Conservation (phyloP, 257 asterid species). For the Solanum bulbocastanum region DNA sequence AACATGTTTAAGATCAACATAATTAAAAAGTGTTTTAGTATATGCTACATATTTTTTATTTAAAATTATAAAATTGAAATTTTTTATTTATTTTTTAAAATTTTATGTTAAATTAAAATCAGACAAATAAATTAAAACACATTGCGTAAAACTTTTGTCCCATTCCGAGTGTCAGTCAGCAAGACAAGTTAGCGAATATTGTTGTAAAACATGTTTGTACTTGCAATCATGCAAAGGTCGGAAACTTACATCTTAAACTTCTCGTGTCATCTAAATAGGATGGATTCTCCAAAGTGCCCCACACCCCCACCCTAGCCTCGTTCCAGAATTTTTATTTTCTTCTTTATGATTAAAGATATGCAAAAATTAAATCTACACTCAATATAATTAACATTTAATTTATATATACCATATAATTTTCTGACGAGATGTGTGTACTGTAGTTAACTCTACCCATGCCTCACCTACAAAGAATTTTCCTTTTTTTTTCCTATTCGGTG, state of each 20-base stretch:
- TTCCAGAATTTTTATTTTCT: too few species aligned
- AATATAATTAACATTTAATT: too few species aligned
- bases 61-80: too few species aligned
- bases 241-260: background rate
- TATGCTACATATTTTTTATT: background rate
- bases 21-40: background rate
- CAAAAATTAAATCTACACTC: background rate
- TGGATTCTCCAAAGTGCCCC: background rate
- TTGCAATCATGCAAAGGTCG: background rate
- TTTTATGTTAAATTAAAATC: background rate
- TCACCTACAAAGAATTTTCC: background rate
- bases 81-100: too few species aligned
- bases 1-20: background rate
- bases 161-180: background rate
- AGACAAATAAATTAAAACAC: fast-evolving
- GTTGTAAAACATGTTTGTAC: background rate
- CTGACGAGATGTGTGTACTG: background rate
- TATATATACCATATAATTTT: too few species aligned
- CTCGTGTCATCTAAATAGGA: background rate
- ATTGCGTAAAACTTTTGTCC: background rate
- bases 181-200: background rate
- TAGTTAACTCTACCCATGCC: background rate
- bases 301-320: background rate
- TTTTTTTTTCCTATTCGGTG: too few species aligned
- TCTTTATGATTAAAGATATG: too few species aligned